Base-by-base conservation (phyloP, 1,284 basidiomycete genomes). In the Caloboletus inedulis region DNA sequence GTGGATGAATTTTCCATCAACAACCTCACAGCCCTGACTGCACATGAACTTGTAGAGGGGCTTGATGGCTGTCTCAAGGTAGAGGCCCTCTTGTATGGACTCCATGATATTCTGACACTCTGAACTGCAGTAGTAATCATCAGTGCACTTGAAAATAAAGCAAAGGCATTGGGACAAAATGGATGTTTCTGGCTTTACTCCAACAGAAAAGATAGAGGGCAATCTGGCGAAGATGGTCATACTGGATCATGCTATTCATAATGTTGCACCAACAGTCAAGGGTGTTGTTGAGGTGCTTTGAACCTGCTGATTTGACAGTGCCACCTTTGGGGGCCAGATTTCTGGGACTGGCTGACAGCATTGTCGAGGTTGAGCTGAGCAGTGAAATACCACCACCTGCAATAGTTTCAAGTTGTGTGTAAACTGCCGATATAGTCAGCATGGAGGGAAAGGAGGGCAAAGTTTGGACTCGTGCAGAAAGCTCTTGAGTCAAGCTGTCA, bases 121-220 rank as follows among this genome's bases (percentile, higher is more conserved):
- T 33, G 95, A 87, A 54, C 92, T 95, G 60, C 96, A 91, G 72
- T 99, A 99, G 72, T 98, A 99, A 75, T 99, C 96, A 72, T 99
- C 96, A 47, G 97, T 97, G 65, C 96, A 99, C 76, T 99, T 99
- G 88, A 99, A 99, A 71, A 99, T 96, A 82, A 98, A 99, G 77
- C 96, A 98, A 50, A 99, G 76, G 66, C 91, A 94, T 70, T 99
- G 97, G 95, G 35, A 93, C 89, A 74, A 98, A 98, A 54, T 97
- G 89, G 53, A 99, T 91, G 68, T 99, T 97, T 49, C 94, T 94
- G 2, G 90, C 96, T 74, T 99, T 97, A 59, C 95, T 97, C 96
- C 97, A 99, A 70, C 94, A 98, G 47, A 99, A 81, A 43, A 99
- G 82, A 72, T 88, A 99, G 31, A 99, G 84, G 0, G 96, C 96